Percentiles rank a stretch among this genome's conserved stretches.
phyloP scores from a whole-genome alignment of 768 basidiomycete species.

The Rickenella mellea region DNA sequence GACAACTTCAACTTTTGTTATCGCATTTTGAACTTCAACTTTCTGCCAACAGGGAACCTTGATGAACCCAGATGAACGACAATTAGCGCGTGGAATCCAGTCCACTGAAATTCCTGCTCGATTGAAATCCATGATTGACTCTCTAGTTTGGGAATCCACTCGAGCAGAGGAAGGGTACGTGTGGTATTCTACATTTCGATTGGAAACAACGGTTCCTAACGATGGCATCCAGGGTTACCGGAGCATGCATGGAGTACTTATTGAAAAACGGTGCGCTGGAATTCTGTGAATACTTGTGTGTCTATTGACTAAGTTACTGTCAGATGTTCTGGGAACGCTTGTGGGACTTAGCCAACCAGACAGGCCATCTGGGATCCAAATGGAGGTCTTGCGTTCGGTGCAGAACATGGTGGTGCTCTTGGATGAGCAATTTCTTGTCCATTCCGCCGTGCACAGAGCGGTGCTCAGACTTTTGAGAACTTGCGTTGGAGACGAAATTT shows the following conservation, averaged over 20 bases:
- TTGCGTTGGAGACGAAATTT: slow-evolving; percentile 87
- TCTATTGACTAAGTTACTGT: slow-evolving; percentile 1
- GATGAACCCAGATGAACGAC: slow-evolving; percentile 82
- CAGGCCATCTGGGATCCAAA: slow-evolving; percentile 83
- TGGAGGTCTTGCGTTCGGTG: slow-evolving; percentile 76
- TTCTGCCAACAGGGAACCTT: slow-evolving; percentile 54
- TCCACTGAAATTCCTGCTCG: slow-evolving; percentile 74
- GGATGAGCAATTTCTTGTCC: slow-evolving; percentile 89
- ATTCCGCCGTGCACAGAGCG: slow-evolving; percentile 83
- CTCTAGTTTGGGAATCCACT: slow-evolving; percentile 78
- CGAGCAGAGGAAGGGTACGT: slow-evolving; percentile 82
- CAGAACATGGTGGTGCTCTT: slow-evolving; percentile 88
- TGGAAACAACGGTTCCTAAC: slow-evolving; percentile 2
- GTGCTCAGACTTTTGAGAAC: slow-evolving; percentile 76
- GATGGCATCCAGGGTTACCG: slow-evolving; percentile 53
- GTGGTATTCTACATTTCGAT: not conserved
- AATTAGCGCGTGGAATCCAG: slow-evolving; percentile 69
- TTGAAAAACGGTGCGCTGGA: slow-evolving; percentile 65
- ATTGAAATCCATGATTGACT: slow-evolving; percentile 74
- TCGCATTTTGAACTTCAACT: slow-evolving; percentile 7
- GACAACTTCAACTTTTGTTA: not conserved
- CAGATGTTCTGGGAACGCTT: slow-evolving; percentile 77
- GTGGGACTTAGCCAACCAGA: slow-evolving; percentile 82
- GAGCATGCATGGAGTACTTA: slow-evolving; percentile 84
- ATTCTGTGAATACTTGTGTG: not conserved